Base-by-base conservation (phyloP, 1,139 yeast genomes). In the Pneumocystis sp. region DNA sequence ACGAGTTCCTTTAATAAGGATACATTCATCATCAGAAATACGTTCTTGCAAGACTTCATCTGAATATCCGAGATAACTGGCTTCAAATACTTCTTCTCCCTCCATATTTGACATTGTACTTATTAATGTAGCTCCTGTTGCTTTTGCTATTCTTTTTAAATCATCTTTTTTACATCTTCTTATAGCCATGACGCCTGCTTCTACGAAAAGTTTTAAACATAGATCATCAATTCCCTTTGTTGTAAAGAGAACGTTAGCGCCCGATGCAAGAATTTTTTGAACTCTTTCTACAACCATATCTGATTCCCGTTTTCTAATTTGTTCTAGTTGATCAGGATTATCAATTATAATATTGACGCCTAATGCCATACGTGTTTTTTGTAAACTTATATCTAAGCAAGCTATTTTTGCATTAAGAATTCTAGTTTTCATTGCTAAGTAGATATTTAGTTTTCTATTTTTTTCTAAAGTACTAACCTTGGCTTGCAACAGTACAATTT, bases 161-260 rank as follows among this genome's bases (percentile, higher is more conserved):
- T 95, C 99, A 76, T 93, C 98, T 76, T 90, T 91, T 77, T 90
- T 89, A 81, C 97, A 91, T 72, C 99, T 85, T 80, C 99, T 86
- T 61, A 95, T 98, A 19, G 96, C 98, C 93, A 95, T 90, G 64
- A 93, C 95, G 62, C 93, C 91, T 61, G 91, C 89, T 77, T 95
- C 98, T 66, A 93, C 95, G 76, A 95, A 93, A 75, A 89, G 93
- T 78, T 95, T 95, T 73, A 95, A 81, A 75, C 97, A 91, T 76
- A 93, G 82, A 75, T 95, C 98, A 77, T 95, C 99, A 72, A 95
- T 95, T 71, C 98, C 99, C 79, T 95, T 93, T 37, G 99, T 93
- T 50, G 99, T 95, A 69, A 95, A 80, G 56, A 95, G 89, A 65
- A 95, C 98, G 73, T 93, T 95, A 65, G 98, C 98, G 69, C 99